A percentile compares a stretch with the other conserved stretches of the same genome.
Evolutionary conservation across 192 early-diverging fungal species (phyloP).

Genomic region (Backusella luteola): DNA sequence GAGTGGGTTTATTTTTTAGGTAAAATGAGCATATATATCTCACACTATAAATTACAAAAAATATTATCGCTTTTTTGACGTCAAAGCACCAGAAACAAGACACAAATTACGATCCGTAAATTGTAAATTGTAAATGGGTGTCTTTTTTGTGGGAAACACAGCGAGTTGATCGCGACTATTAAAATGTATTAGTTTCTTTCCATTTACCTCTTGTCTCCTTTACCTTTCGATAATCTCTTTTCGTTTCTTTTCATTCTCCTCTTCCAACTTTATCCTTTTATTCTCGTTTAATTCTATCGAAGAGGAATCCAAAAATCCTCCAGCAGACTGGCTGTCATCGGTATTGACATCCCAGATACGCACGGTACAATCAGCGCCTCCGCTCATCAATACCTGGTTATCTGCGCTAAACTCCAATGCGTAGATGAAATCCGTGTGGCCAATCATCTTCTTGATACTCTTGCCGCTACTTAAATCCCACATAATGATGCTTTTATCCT

Average conservation of each 20-base stretch:
- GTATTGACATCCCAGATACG: slow-evolving; percentile 84
- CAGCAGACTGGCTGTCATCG: slow-evolving; percentile 20
- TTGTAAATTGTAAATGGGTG: slow-evolving; percentile 81
- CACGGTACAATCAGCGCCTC: slow-evolving; percentile 85
- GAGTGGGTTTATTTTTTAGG: not conserved
- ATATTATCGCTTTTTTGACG: not conserved
- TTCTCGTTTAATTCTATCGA: slow-evolving; percentile 3
- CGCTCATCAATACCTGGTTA: slow-evolving; percentile 80
- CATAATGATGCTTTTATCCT: slow-evolving; percentile 74
- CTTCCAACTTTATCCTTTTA: slow-evolving; percentile 10
- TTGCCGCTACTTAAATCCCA: slow-evolving; percentile 92
- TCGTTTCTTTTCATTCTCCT: slow-evolving; percentile 19
- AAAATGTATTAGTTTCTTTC: not conserved
- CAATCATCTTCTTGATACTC: slow-evolving; percentile 77
- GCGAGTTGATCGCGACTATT: slow-evolving; percentile 55
- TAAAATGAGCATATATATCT: too few species aligned
- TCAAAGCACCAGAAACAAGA: slow-evolving; percentile 80
- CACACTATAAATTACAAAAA: not conserved
- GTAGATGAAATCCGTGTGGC: slow-evolving; percentile 86
- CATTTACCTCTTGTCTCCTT: not conserved
- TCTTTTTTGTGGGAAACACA: slow-evolving; percentile 87
- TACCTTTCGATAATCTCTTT: slow-evolving; percentile 39
- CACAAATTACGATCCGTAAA: slow-evolving; percentile 88
- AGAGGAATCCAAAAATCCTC: not conserved
- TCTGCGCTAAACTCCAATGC: slow-evolving; percentile 85